Base-by-base conservation (phyloP, 176 grass and related monocot species). In the Urochloa ruziziensis region DNA sequence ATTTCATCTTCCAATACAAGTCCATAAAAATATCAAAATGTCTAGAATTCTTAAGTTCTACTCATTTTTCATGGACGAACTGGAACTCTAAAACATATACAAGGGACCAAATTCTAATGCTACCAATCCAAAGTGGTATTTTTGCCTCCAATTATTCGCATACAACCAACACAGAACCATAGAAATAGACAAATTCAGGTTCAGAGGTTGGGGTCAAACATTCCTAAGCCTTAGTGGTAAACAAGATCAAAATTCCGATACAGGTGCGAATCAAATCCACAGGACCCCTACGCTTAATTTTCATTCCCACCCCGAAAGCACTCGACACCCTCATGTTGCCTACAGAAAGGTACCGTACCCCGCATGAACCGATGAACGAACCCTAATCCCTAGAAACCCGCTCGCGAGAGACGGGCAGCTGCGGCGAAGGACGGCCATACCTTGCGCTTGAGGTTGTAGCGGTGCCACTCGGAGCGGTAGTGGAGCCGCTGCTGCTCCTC, bases 401-500 rank as follows among this genome's bases (percentile, higher is more conserved):
- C 43, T 14, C n/a, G 21, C 15, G 79, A 19, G 59, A 17, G 18
- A 72, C 39, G 15, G 66, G 1, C 35, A 4, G 68, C 17, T 19
- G 81, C 5, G 13, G 17, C 0, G 58, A 14, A 29, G 23, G 23
- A 0, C 0, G 29, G 42, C 34, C 24, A 68, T 87, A 99, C 96
- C 97, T 99, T 99, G 86, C 97, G 87, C 88, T 96, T 99, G 81
- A 99, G 93, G 78, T 99, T 99, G 86, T 99, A 99, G 83, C 93
- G 91, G 89, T 99, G 97, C 93, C 97, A 99, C 65, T 99, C 89
- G 37, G 93, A 99, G 70, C 97, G 89, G 83, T 92, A 96, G 83
- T 99, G 97, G 12, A 94, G 85, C 76, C 85, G 94, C 87, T 94
- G 93, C 73, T 92, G 39, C 81, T 70, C 86, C 72, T 99, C 93